Conservation (phyloP, 202 grass and related monocot genomes). For the Saccharum hybrid region DNA sequence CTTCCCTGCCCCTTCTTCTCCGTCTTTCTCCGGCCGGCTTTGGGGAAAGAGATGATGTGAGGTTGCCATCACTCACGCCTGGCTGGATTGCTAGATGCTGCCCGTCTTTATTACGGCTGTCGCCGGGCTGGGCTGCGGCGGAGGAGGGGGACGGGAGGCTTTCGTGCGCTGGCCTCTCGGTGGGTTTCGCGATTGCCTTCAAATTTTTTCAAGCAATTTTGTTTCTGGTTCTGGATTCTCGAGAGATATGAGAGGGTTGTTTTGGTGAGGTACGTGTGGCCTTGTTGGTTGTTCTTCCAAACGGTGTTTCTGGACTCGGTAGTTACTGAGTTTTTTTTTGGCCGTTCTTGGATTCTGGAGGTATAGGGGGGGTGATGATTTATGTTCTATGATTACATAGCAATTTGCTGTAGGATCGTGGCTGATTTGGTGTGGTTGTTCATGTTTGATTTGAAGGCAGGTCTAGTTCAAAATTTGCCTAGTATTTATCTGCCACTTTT, state of each 20-base stretch:
- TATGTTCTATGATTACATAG: background rate
- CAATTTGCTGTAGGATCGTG: constrained; percentile 5
- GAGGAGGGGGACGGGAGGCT: background rate
- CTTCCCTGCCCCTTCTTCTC: background rate
- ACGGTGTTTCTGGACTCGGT: background rate
- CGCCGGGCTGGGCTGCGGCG: constrained; percentile 17
- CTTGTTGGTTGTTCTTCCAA: background rate
- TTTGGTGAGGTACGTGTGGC: constrained; percentile 31
- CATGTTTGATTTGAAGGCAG: background rate
- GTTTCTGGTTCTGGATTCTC: background rate
- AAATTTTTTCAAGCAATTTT: background rate
- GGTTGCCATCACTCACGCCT: constrained; percentile 43
- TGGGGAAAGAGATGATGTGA: constrained; percentile 54
- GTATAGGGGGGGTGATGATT: constrained; percentile 1
- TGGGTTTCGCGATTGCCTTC: background rate
- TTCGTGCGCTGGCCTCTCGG: constrained; percentile 6
- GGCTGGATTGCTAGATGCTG: constrained; percentile 14
- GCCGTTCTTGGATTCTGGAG: background rate
- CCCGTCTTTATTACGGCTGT: constrained; percentile 30
- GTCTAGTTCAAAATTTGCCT: background rate
- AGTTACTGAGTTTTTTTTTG: background rate
- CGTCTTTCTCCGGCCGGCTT: constrained; percentile 32
- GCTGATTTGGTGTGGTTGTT: background rate
- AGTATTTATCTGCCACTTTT: background rate
- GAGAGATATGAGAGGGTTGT: background rate